Evolutionary conservation across 805 yeast genomes (phyloP), one percentile per base, ranked within the genome.

Genomic region (Saccharomycopsis sp.): DNA sequence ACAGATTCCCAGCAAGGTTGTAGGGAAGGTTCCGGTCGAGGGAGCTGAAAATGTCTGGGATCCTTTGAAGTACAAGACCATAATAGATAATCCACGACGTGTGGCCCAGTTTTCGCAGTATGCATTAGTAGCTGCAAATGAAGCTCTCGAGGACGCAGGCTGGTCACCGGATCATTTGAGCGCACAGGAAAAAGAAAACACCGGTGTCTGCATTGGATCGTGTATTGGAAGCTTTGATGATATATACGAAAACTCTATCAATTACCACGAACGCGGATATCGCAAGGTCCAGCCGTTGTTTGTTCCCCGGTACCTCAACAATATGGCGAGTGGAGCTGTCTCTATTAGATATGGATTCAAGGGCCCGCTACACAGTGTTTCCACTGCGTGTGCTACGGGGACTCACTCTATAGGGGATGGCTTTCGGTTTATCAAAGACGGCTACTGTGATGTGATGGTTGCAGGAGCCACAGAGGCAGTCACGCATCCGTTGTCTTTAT

Each of bases 381-480:
- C 96, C 1, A 91, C 98, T 0, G 99, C 99, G 0, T 94, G 99
- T 74, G 96, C 99, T 2, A 91, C 99, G 0, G 99, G 99, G 0
- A 80, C 87, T 29, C 95, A 94, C 67, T 80, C 97, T 0, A 85
- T 94, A 52, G 98, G 98, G 2, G 99, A 94, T 68, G 97, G 97
- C 0, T 80, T 77, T 63, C 81, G 91, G 65, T 85, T 91, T 65
- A 89, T 94, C 59, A 73, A 78, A 60, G 83, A 84, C 57, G 95
- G 89, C 2, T 86, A 87, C 72, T 89, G 92, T 9, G 85, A 91
- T 63, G 89, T 86, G 2, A 88, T 91, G 83, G 77, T 94, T 8
- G 94, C 96, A 7, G 99, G 99, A n/a, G 96, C 97, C 1, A 75
- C 96, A 2, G 99, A 94, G 66, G 84, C 92, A 2, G 80, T 90